phyloP scores from a whole-genome alignment of 1,139 yeast genomes.

The Zygoascus hellenicus region DNA sequence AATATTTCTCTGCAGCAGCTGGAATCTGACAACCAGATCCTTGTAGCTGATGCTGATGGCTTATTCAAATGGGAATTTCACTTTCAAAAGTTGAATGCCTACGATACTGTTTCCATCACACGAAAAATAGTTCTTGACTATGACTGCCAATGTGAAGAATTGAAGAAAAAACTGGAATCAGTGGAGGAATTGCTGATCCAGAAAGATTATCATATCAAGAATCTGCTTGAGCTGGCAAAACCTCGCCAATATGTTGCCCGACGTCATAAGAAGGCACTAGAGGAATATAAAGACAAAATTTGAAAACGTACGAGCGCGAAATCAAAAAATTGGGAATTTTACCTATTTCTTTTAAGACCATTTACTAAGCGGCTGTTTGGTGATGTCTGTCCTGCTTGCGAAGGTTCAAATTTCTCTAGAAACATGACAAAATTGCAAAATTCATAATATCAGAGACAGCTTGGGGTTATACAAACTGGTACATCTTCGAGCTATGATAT shows the following conservation, averaged over 20 bases:
- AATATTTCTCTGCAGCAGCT: background rate
- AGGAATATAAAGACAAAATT: constrained; percentile 3
- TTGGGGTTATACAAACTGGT: no score
- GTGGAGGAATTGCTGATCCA: constrained; percentile 13
- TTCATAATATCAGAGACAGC: no score
- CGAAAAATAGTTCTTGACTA: constrained; percentile 11
- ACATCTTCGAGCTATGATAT: no score
- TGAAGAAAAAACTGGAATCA: constrained; percentile 6
- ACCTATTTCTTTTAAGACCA: background rate
- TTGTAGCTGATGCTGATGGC: constrained; percentile 5
- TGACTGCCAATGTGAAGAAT: constrained; percentile 9
- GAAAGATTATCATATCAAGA: constrained; percentile 20
- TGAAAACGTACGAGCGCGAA: background rate
- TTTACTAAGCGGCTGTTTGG: no score
- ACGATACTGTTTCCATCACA: constrained; percentile 3
- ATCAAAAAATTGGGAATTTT: background rate
- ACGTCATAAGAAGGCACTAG: constrained; percentile 10
- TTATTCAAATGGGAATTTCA: constrained; percentile 15
- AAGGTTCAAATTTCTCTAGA: no score
- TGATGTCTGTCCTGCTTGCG: no score
- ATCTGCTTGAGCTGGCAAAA: constrained; percentile 14
- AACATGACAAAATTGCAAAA: no score
- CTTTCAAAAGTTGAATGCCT: constrained; percentile 3
- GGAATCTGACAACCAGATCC: background rate
- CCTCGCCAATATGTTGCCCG: constrained; percentile 15